Percentiles rank a stretch among this genome's conserved stretches.
Conservation (phyloP, 441 rosid genomes). For the Erysimum pusillum region DNA sequence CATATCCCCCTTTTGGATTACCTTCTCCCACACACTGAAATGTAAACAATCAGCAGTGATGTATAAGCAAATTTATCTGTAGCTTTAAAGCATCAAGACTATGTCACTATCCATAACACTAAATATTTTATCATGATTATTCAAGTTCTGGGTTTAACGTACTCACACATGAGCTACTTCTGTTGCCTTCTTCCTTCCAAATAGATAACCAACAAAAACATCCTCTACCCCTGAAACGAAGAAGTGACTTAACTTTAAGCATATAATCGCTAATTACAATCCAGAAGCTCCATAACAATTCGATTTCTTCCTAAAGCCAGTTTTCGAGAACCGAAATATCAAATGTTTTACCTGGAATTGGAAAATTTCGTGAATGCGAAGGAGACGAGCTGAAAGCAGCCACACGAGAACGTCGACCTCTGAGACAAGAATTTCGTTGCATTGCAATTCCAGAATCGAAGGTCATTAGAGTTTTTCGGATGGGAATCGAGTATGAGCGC, state of each 20-base stretch:
- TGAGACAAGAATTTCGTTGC: slow-evolving; percentile 7
- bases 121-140: background rate
- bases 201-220: slow-evolving; percentile 73
- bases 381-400: slow-evolving; percentile 46
- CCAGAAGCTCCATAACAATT: background rate
- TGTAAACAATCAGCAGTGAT: slow-evolving; percentile 2
- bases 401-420: slow-evolving; percentile 27
- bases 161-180: slow-evolving; percentile 92
- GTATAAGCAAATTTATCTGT: background rate
- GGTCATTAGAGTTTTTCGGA: slow-evolving; percentile 16
- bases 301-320: background rate
- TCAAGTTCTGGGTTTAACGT: slow-evolving; percentile 27
- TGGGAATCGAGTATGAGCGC: slow-evolving; percentile 32
- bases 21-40: slow-evolving; percentile 80
- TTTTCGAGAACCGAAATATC: background rate
- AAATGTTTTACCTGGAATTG: slow-evolving; percentile 35
- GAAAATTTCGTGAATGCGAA: slow-evolving; percentile 36
- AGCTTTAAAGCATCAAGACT: background rate
- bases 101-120: background rate
- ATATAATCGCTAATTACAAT: background rate
- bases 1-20: slow-evolving; percentile 71
- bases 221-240: slow-evolving; percentile 65
- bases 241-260: background rate
- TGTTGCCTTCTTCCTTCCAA: slow-evolving; percentile 90
- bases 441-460: slow-evolving; percentile 11